A percentile compares a stretch with the other conserved stretches of the same genome.
phyloP scores from a whole-genome alignment of 495 filamentous ascomycete genomes.

The Penicillium coffeae region DNA sequence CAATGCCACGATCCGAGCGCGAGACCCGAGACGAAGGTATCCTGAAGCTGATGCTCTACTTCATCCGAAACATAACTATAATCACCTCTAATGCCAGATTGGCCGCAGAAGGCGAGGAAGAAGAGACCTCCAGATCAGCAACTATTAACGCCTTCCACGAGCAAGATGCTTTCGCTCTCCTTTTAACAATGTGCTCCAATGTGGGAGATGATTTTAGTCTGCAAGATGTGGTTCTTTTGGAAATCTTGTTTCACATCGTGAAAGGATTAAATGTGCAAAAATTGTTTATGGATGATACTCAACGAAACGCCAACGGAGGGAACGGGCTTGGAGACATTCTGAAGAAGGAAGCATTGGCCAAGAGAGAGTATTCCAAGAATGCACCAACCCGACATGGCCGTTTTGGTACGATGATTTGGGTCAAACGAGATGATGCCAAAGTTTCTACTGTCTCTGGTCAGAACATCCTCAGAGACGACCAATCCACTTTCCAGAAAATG shows the following conservation, averaged over 20 bases:
- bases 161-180: constrained; percentile 82
- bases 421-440: constrained; percentile 78
- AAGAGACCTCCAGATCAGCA: constrained; percentile 82
- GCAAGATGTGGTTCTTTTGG: constrained; percentile 81
- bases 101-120: constrained; percentile 68
- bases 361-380: constrained; percentile 69
- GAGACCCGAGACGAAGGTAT: constrained; percentile 82
- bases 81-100: constrained; percentile 65
- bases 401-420: constrained; percentile 97
- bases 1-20: constrained; percentile 69
- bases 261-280: constrained; percentile 85
- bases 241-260: constrained; percentile 85
- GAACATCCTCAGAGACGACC: constrained; percentile 69
- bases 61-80: constrained; percentile 81
- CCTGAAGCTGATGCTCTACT: constrained; percentile 85
- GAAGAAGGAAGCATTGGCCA: constrained; percentile 74
- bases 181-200: constrained; percentile 83
- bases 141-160: constrained; percentile 82
- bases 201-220: constrained; percentile 88
- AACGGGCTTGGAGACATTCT: no score
- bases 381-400: constrained; percentile 87
- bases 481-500: constrained; percentile 76
- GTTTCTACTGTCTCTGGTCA: constrained; percentile 86
- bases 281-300: constrained; percentile 80
- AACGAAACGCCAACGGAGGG: constrained; percentile 65